A percentile compares a stretch with the other conserved stretches of the same genome.
These are phyloP conservation scores for Tulasnella sp. DNA, from an alignment of 768 basidiomycete genomes.

Conservation along the genomic window DNA sequence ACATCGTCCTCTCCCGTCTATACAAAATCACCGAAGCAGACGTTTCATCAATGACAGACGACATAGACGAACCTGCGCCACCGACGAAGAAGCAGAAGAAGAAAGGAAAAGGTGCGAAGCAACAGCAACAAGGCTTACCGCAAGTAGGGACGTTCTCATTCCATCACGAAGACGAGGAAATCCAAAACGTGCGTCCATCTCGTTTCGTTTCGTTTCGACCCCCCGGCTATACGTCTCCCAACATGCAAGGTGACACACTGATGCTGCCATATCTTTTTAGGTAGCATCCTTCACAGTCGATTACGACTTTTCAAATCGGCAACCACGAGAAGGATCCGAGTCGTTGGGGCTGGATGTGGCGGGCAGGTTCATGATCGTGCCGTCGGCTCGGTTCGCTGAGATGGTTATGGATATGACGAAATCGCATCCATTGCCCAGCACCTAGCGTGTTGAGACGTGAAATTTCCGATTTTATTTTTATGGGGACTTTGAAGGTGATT, in stretches of 20 bases:
- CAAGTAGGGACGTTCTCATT: constrained; percentile 33
- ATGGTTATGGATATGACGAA: constrained; percentile 27
- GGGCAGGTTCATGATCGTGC: constrained; percentile 51
- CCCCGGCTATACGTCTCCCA: too few relatives aligned
- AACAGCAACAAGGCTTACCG: not conserved
- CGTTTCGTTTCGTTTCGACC: constrained; percentile 6
- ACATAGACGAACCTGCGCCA: constrained; percentile 22
- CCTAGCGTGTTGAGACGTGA: too few relatives aligned
- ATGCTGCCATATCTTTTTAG: constrained; percentile 29
- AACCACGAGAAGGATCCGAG: constrained; percentile 44
- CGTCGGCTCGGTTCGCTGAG: constrained; percentile 32
- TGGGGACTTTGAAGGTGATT: too few relatives aligned
- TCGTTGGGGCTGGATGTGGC: constrained; percentile 61
- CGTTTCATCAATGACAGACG: constrained; percentile 33
- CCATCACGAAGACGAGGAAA: constrained; percentile 76
- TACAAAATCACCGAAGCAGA: constrained; percentile 69
- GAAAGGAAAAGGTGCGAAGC: constrained; percentile 35
- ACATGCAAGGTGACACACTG: not conserved
- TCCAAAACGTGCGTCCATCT: constrained; percentile 44
- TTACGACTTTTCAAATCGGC: constrained; percentile 42
- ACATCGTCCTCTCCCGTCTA: constrained; percentile 63
- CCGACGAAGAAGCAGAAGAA: constrained; percentile 31
- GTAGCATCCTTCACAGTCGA: constrained; percentile 41
- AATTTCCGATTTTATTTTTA: too few relatives aligned
- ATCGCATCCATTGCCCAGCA: constrained; percentile 1